Percentiles rank a stretch among this genome's conserved stretches.
Conservation (phyloP, 225 moss, liverwort and hornwort genomes). For the Asterella californica region DNA sequence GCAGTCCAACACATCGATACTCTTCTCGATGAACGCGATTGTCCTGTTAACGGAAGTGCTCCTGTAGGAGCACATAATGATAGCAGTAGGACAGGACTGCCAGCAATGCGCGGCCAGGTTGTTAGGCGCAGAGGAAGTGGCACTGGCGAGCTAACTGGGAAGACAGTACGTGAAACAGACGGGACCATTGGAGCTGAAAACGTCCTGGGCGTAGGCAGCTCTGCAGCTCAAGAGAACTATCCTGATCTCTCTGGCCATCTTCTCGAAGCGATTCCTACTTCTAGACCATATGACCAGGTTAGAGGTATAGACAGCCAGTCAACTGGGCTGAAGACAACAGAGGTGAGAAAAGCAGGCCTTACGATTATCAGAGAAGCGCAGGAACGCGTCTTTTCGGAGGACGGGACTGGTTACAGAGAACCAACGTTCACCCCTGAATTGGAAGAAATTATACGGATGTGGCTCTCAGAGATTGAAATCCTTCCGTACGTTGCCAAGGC, state of each 20-base stretch:
- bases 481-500: slow-evolving; percentile 29
- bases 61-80: background rate
- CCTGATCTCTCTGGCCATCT: background rate
- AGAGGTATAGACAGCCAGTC: background rate
- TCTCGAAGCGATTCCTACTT: background rate
- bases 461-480: slow-evolving; percentile 36
- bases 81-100: too few species aligned
- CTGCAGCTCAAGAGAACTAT: background rate
- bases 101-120: slow-evolving; percentile 5
- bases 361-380: background rate
- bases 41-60: background rate
- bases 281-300: background rate
- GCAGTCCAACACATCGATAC: background rate
- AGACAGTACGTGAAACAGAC: background rate
- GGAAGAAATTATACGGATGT: slow-evolving; percentile 25
- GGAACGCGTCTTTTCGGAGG: background rate
- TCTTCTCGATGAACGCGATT: background rate
- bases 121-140: background rate
- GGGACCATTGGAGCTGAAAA: background rate
- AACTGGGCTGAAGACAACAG: background rate
- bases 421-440: slow-evolving; percentile 3
- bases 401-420: background rate
- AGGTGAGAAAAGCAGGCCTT: background rate
- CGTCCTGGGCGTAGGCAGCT: background rate
- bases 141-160: background rate